These are phyloP conservation scores for Lycium barbarum DNA, from an alignment of 257 asterid species.

Conservation along the genomic window DNA sequence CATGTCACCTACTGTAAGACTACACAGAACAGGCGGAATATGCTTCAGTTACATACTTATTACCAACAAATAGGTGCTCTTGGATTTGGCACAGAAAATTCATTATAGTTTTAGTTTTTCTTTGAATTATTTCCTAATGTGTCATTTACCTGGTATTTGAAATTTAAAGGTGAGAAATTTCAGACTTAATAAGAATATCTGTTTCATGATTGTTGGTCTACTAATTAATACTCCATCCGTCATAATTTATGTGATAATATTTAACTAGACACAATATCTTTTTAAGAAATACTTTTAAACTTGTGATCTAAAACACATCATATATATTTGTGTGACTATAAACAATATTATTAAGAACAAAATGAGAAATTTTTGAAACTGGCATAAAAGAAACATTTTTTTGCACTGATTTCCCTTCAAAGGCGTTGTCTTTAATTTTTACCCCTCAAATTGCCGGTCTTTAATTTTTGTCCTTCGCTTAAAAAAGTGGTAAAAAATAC, in stretches of 20 bases:
- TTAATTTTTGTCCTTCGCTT: too few species aligned
- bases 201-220: constrained; percentile 9
- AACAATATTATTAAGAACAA: not conserved
- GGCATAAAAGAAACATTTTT: too few species aligned
- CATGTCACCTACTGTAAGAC: not conserved
- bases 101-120: not conserved
- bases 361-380: too few species aligned
- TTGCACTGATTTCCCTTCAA: too few species aligned
- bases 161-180: not conserved
- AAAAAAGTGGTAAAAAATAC: too few species aligned
- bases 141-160: not conserved
- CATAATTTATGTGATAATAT: not conserved
- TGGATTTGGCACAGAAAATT: not conserved
- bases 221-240: not conserved
- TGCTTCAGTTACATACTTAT: not conserved
- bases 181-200: not conserved
- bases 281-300: not conserved
- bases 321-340: not conserved
- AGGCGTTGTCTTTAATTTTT: too few species aligned
- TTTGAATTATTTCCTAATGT: not conserved
- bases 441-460: too few species aligned
- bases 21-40: not conserved
- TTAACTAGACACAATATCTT: too few species aligned
- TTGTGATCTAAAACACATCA: not conserved
- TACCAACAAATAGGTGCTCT: not conserved